These are phyloP conservation scores for Eutypella sp. DNA, from an alignment of 2,329 filamentous ascomycete genomes.

Conservation along the genomic window DNA sequence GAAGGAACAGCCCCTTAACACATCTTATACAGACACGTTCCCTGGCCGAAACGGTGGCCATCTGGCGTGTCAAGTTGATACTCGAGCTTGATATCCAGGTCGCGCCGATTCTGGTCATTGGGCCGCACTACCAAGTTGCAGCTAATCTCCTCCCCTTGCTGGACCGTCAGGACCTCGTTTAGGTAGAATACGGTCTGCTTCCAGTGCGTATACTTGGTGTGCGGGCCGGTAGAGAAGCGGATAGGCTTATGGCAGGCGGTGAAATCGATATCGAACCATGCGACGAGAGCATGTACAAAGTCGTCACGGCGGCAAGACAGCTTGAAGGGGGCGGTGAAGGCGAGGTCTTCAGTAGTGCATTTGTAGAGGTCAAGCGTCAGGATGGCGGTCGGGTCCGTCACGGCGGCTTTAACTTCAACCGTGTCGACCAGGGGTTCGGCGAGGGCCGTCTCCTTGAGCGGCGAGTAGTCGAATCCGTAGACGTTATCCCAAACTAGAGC, in stretches of 20 bases:
- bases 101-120: conserved; percentile 89
- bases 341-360: conserved; percentile 75
- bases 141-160: conserved; percentile 74
- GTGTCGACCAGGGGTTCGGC: conserved; percentile 96
- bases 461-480: conserved; percentile 94
- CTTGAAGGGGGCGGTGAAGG: conserved; percentile 74
- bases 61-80: conserved; percentile 80
- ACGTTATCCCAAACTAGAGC: conserved; percentile 94
- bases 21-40: conserved; percentile 76
- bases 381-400: conserved; percentile 82
- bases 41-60: conserved; percentile 60
- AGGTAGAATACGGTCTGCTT: conserved; percentile 99
- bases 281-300: conserved; percentile 92
- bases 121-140: conserved; percentile 77
- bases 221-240: conserved; percentile 91
- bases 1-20: conserved; percentile 39
- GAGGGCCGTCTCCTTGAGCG: conserved; percentile 87
- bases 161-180: conserved; percentile 84
- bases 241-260: conserved; percentile 97
- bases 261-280: conserved; percentile 99
- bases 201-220: conserved; percentile 99
- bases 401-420: conserved; percentile 93
- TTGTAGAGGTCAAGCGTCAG: conserved; percentile 92
- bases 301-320: conserved; percentile 79
- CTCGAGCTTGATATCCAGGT: conserved; percentile 83